Conservation (phyloP, 805 yeast species). For the Candida wancherniae region DNA sequence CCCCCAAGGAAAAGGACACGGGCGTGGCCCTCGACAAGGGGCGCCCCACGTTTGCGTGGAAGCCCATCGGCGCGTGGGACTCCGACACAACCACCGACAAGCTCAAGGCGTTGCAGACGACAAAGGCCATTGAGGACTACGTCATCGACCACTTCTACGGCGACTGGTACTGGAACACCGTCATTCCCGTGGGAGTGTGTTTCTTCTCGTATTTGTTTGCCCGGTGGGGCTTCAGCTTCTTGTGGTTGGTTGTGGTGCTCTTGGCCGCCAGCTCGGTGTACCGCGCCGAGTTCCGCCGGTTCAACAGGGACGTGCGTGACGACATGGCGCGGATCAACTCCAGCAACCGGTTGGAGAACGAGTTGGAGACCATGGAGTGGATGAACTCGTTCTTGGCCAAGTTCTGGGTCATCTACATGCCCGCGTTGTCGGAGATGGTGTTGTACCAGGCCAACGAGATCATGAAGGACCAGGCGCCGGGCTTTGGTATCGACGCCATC, state of each 20-base stretch:
- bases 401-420: constrained; percentile 88
- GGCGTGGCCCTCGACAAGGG: constrained; percentile 1
- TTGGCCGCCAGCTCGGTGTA: constrained; percentile 62
- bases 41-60: constrained; percentile 36
- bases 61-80: constrained; percentile 37
- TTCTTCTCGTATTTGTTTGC: constrained; percentile 68
- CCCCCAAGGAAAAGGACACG: neutral
- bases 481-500: constrained; percentile 73
- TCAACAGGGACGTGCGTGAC: constrained; percentile 68
- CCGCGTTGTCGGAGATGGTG: constrained; percentile 73
- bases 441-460: constrained; percentile 63
- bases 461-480: constrained; percentile 70
- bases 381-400: constrained; percentile 69
- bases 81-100: constrained; percentile 21
- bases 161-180: constrained; percentile 69
- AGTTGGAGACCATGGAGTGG: constrained; percentile 77
- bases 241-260: constrained; percentile 56
- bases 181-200: constrained; percentile 63
- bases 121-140: constrained; percentile 48
- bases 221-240: constrained; percentile 57
- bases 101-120: constrained; percentile 18
- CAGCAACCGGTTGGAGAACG: constrained; percentile 57
- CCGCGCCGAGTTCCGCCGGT: constrained; percentile 69
- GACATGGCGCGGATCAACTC: constrained; percentile 66
- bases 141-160: constrained; percentile 64